Conservation (phyloP, 345 rosid genomes). For the Salix koriyanagi region DNA sequence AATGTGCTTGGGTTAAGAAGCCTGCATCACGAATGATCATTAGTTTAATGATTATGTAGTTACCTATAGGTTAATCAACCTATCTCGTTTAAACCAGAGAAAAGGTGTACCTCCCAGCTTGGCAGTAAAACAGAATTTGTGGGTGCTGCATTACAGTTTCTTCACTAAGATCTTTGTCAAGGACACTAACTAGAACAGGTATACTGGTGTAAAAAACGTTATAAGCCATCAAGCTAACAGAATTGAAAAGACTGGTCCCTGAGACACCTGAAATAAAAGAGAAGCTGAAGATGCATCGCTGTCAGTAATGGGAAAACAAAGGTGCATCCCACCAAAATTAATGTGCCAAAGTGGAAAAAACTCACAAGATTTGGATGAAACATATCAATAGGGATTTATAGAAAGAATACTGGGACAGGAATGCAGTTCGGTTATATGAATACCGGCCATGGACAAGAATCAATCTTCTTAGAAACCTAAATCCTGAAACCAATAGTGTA, state of each 20-base stretch:
- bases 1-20: slow-evolving; percentile 98
- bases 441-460: slow-evolving; percentile 95
- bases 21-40: slow-evolving; percentile 42
- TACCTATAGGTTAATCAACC: neutral
- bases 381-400: slow-evolving; percentile 87
- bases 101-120: slow-evolving; percentile 82
- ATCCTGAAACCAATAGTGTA: slow-evolving; percentile 55
- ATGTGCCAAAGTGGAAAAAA: slow-evolving; percentile 9
- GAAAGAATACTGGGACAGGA: slow-evolving; percentile 93
- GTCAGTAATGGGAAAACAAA: slow-evolving; percentile 37
- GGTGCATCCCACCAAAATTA: neutral
- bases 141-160: slow-evolving; percentile 95
- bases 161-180: slow-evolving; percentile 97
- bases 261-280: slow-evolving; percentile 99
- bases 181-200: slow-evolving; percentile 86
- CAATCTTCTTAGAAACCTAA: slow-evolving; percentile 84
- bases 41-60: slow-evolving; percentile 6
- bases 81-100: neutral
- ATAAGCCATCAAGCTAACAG: slow-evolving; percentile 97
- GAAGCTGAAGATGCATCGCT: slow-evolving; percentile 52
- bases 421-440: slow-evolving; percentile 96
- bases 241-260: slow-evolving; percentile 96
- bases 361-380: slow-evolving; percentile 98
- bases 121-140: slow-evolving; percentile 94
- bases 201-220: slow-evolving; percentile 95